phyloP scores from a whole-genome alignment of 176 grass and related monocot species.

The Thalia dealbata region DNA sequence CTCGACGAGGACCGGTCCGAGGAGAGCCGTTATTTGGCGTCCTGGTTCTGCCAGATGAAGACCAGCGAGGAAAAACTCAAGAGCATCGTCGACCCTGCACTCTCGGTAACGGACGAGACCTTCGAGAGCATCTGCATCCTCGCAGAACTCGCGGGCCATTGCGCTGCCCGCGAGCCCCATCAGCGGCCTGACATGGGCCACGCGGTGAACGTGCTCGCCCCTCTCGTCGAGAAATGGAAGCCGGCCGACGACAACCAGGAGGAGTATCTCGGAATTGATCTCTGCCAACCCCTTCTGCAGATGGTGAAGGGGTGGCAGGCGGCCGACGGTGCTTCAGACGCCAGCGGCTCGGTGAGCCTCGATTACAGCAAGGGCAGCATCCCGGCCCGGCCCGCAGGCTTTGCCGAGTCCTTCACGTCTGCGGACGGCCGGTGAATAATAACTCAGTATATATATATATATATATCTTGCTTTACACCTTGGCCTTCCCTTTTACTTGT shows the following conservation, averaged over 20 bases:
- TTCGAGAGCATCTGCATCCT: constrained; percentile 60
- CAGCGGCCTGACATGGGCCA: constrained; percentile 85
- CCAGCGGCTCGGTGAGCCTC: constrained; percentile 47
- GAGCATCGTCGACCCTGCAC: constrained; percentile 45
- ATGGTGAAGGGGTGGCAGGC: constrained; percentile 97
- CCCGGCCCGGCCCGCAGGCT: constrained; percentile 66
- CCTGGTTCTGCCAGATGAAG: constrained; percentile 71
- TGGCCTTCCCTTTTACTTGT: too few relatives aligned
- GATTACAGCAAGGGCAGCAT: constrained; percentile 97
- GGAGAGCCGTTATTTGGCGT: constrained; percentile 70
- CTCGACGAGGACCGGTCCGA: constrained; percentile 64
- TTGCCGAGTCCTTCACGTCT: constrained; percentile 92
- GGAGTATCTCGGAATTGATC: constrained; percentile 83
- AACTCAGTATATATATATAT: neutral
- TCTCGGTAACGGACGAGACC: constrained; percentile 46
- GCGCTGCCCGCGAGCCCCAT: constrained; percentile 60
- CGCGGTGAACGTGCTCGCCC: constrained; percentile 57
- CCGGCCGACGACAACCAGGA: constrained; percentile 53
- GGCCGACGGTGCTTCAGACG: constrained; percentile 38
- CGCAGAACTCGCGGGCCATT: constrained; percentile 81
- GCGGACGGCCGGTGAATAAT: constrained; percentile 80
- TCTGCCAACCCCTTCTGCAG: constrained; percentile 74
- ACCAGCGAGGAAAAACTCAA: constrained; percentile 52
- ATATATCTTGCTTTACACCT: neutral
- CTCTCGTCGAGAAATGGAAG: constrained; percentile 93